phyloP scores from a whole-genome alignment of 2,329 filamentous ascomycete species.

The Ophiocordyceps australis region DNA sequence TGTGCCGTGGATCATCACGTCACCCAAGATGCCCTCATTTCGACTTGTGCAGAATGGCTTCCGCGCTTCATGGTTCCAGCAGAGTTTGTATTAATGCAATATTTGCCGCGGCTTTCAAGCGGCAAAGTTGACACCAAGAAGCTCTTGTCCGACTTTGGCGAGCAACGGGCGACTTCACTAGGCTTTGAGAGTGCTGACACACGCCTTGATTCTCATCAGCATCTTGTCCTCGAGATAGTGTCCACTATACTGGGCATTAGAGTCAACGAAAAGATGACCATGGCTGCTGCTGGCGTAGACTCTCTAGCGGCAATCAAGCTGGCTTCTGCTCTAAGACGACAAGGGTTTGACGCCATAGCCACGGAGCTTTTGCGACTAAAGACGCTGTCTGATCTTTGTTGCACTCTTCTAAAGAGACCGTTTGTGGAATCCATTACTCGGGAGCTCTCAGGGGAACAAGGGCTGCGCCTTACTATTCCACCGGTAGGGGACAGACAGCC shows the following conservation, averaged over 20 bases:
- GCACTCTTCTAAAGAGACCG: slow-evolving; percentile 1
- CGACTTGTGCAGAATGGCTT: slow-evolving; percentile 55
- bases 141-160: slow-evolving; percentile 32
- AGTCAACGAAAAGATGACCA: slow-evolving; percentile 17
- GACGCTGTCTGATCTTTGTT: slow-evolving; percentile 15
- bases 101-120: slow-evolving; percentile 60
- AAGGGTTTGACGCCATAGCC: slow-evolving; percentile 36
- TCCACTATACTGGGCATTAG: slow-evolving; percentile 18
- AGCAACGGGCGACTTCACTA: slow-evolving; percentile 4
- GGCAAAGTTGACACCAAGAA: slow-evolving; percentile 64
- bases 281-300: slow-evolving; percentile 43
- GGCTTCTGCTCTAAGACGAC: slow-evolving; percentile 41
- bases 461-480: slow-evolving; percentile 5
- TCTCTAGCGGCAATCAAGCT: slow-evolving; percentile 33
- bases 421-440: background rate
- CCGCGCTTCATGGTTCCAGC: slow-evolving; percentile 70
- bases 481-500: slow-evolving; percentile 4
- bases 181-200: slow-evolving; percentile 1
- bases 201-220: slow-evolving; percentile 6
- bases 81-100: slow-evolving; percentile 44
- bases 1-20: slow-evolving; percentile 33
- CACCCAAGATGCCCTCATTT: slow-evolving; percentile 24
- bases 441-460: too few species aligned
- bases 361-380: slow-evolving; percentile 41
- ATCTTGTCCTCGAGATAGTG: slow-evolving; percentile 20